phyloP scores from a whole-genome alignment of 805 yeast species.

The Debaryomyces tyrocola region DNA sequence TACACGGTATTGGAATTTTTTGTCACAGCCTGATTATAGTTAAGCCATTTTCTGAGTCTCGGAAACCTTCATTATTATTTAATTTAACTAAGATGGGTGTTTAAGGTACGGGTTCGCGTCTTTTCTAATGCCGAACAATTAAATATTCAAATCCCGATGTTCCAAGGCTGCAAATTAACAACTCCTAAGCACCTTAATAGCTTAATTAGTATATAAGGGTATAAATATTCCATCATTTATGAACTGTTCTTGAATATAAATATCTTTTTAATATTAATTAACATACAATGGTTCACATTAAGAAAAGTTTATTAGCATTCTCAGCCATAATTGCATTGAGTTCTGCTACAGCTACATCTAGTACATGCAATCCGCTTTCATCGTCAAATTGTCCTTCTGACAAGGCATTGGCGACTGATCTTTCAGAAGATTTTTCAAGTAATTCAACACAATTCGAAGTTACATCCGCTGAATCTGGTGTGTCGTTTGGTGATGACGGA shows the following conservation, averaged over 20 bases:
- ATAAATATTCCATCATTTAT: not conserved
- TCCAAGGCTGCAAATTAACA: not conserved
- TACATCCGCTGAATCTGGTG: conserved; percentile 35
- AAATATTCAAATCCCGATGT: not conserved
- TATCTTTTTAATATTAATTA: too few relatives aligned
- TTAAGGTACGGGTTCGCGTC: not conserved
- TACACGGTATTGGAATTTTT: not conserved
- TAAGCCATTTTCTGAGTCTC: not conserved
- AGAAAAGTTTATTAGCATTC: not conserved
- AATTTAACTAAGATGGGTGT: not conserved
- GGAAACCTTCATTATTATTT: not conserved
- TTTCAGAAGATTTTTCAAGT: conserved; percentile 51
- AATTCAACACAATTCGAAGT: conserved; percentile 45
- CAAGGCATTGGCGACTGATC: conserved; percentile 61
- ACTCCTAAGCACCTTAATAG: not conserved
- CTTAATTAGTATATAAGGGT: not conserved
- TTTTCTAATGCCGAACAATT: not conserved
- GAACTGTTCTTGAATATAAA: too few relatives aligned
- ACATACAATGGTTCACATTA: not conserved
- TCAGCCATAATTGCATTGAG: not conserved
- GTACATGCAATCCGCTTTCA: conserved; percentile 25
- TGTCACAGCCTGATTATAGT: not conserved
- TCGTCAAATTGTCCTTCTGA: conserved; percentile 33
- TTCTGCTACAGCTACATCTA: conserved; percentile 5
- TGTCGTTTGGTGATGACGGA: conserved; percentile 52